Conservation (phyloP, 148 eudicot genomes). For the Selenicereus undatus region DNA sequence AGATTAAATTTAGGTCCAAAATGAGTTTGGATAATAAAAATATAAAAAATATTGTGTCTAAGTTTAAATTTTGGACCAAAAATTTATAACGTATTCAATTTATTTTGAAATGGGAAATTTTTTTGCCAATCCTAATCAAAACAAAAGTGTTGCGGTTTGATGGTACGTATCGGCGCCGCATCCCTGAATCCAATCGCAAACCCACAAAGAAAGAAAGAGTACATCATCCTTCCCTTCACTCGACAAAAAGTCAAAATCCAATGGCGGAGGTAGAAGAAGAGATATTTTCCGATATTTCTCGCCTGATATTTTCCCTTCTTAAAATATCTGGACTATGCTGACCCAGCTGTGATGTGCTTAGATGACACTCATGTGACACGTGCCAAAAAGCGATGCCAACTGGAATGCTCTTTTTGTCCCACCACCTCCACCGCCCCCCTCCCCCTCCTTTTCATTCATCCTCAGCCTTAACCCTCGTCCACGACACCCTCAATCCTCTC, state of each 20-base stretch:
- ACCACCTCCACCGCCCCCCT: conserved; percentile 6
- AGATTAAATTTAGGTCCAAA: too few species aligned
- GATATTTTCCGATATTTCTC: background rate
- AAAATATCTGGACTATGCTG: conserved; percentile 4
- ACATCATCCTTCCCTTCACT: background rate
- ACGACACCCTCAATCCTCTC: background rate
- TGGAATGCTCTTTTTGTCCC: conserved; percentile 29
- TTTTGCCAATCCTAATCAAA: too few species aligned
- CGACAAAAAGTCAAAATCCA: background rate
- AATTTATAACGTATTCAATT: too few species aligned
- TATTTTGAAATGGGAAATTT: too few species aligned
- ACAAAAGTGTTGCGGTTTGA: too few species aligned
- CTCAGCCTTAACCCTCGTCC: background rate
- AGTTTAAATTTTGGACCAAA: too few species aligned
- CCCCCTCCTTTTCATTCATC: background rate
- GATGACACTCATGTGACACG: conserved; percentile 12
- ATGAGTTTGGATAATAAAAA: too few species aligned
- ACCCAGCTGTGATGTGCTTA: conserved; percentile 19
- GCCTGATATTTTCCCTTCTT: background rate
- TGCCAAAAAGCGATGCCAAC: conserved; percentile 30
- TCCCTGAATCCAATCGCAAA: too few species aligned
- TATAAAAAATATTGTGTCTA: too few species aligned
- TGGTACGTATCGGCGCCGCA: too few species aligned
- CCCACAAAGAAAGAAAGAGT: too few species aligned
- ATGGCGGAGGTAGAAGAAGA: background rate